These are phyloP conservation scores for Alternaria incomplexa DNA, from an alignment of 2,329 filamentous ascomycete species.

Conservation along the genomic window DNA sequence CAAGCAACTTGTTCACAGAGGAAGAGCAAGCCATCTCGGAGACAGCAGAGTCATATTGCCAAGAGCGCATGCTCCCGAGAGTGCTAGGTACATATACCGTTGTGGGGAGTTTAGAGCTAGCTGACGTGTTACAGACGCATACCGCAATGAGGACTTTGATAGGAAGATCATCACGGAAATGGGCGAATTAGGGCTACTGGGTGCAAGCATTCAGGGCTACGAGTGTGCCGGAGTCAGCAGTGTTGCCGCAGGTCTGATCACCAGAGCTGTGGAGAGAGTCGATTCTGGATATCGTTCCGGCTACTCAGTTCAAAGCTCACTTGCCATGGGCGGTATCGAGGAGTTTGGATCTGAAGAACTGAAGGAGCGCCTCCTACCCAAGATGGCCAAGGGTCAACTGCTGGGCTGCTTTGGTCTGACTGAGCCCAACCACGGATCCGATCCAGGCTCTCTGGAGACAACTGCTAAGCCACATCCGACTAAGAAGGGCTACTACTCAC, in stretches of 20 bases:
- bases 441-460: conserved; percentile 90
- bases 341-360: conserved; percentile 87
- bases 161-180: conserved; percentile 85
- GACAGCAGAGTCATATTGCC: conserved; percentile 91
- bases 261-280: conserved; percentile 85
- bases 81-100: conserved; percentile 70
- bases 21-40: conserved; percentile 91
- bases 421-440: conserved; percentile 91
- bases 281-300: conserved; percentile 91
- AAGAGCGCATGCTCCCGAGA: conserved; percentile 83
- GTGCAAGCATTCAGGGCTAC: conserved; percentile 85
- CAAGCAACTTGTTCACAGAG: conserved; percentile 79
- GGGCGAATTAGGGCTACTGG: conserved; percentile 88
- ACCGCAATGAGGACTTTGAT: conserved; percentile 86
- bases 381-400: conserved; percentile 81
- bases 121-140: conserved; percentile 67
- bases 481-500: conserved; percentile 79
- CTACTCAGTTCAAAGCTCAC: conserved; percentile 90
- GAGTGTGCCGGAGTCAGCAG: conserved; percentile 87
- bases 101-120: not conserved
- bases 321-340: conserved; percentile 92
- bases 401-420: conserved; percentile 89
- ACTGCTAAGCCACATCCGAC: conserved; percentile 82
- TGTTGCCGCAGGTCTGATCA: conserved; percentile 88
- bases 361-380: conserved; percentile 81